Evolutionary conservation across 108 stramenopile species (phyloP), one percentile per base, ranked within the genome.

Genomic region (Bacterosira constricta): DNA sequence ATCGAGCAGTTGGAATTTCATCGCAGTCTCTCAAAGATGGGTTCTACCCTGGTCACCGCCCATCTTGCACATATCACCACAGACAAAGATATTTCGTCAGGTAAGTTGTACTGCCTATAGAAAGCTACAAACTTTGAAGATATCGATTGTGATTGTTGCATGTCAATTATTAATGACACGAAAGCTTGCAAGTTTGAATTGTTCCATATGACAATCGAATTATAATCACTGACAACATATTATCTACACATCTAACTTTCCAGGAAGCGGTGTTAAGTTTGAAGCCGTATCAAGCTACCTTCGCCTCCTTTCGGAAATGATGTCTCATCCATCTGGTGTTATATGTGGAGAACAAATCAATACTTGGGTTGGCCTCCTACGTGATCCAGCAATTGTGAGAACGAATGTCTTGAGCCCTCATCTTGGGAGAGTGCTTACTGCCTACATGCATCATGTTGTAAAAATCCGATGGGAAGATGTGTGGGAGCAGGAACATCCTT

Each of bases 401-500:
- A 75, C 83, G 6, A 65, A 80, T 29, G 52, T 92, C 15, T 64
- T 94, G 42, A 69, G 59, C 39, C 89, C 90, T 47, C 87, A 85
- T 63, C 57, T 83, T 30, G 55, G 77, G 17, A 83, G 81, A 29
- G 75, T 94, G 15, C 49, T 90, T 17, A 55, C 41, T 10, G 64
- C 84, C 12, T 91, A 71, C 68, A 88, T 90, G 83, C 75, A 86
- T 36, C 89, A 89, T 34, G 70, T 90, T 55, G 75, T 89, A 9
- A 73, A 63, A 74, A 70, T 94, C 31, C 82, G 88, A 59, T 94
- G 93, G 93, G 88, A 90, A 23, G 90, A 94, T 62, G 81, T 94
- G 9, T 87, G 90, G 68, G 86, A 94, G 9, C 79, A 77, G 46
- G 83, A 59, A 1, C 90, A 94, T 77, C 88, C 84, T 26, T 75